phyloP scores from a whole-genome alignment of 2,329 filamentous ascomycete genomes.

The Ophiostoma tasmaniense region DNA sequence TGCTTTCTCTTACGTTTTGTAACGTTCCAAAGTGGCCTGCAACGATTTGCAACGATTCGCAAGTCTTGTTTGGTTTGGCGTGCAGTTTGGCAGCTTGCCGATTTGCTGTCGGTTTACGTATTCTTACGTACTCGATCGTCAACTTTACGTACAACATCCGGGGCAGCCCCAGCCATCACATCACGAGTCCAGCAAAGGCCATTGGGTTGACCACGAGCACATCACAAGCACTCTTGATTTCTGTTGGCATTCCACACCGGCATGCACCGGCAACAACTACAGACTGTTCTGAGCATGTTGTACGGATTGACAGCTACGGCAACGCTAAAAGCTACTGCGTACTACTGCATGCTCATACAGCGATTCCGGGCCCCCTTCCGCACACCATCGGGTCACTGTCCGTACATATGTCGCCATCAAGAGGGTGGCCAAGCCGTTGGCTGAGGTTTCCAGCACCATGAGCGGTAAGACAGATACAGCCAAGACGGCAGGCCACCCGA shows the following conservation, averaged over 20 bases:
- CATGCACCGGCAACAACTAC: background rate
- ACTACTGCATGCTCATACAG: background rate
- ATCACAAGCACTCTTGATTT: background rate
- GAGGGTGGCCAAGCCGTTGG: background rate
- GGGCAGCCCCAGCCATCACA: conserved; percentile 14
- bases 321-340: background rate
- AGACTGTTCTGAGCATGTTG: background rate
- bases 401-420: background rate
- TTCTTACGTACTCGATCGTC: conserved; percentile 10
- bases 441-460: background rate
- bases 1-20: conserved; percentile 6
- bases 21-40: background rate
- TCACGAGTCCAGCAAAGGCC: conserved; percentile 17
- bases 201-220: background rate
- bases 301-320: background rate
- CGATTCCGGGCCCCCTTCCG: background rate
- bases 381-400: background rate
- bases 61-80: background rate
- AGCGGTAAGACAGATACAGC: background rate
- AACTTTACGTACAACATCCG: conserved; percentile 17
- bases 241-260: background rate
- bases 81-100: background rate
- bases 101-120: conserved; percentile 12
- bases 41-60: background rate
- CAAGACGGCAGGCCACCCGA: background rate